Evolutionary conservation across 2,329 filamentous ascomycete species (phyloP).

Genomic region (Macrophomina pseudophaseolina): DNA sequence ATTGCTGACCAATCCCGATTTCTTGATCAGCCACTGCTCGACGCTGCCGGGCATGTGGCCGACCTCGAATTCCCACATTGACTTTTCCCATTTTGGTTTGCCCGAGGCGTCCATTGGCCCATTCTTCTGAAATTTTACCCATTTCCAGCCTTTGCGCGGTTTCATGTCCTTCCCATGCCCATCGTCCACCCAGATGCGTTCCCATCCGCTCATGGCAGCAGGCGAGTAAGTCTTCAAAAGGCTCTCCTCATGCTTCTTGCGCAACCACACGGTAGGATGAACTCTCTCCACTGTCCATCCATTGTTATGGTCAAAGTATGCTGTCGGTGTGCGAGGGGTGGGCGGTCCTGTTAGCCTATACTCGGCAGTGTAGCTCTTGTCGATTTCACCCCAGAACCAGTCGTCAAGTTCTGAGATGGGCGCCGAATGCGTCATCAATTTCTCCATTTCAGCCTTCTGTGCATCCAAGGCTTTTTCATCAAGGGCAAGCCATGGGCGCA

Average conservation of each 20-base stretch:
- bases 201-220: slow-evolving; percentile 6
- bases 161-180: slow-evolving; percentile 6
- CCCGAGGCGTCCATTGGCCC: neutral
- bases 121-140: slow-evolving; percentile 9
- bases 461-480: neutral
- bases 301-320: neutral
- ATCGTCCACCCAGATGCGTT: neutral
- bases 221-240: neutral
- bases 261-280: neutral
- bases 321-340: neutral
- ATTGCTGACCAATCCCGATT: neutral
- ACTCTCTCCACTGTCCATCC: slow-evolving; percentile 13
- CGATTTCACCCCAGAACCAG: slow-evolving; percentile 6
- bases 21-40: slow-evolving; percentile 14
- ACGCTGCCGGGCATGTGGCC: slow-evolving; percentile 2
- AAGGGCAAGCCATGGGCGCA: neutral
- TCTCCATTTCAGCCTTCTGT: neutral
- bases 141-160: slow-evolving; percentile 4
- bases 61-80: slow-evolving; percentile 20
- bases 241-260: neutral
- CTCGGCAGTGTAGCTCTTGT: neutral
- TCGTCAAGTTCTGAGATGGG: neutral
- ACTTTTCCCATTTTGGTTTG: neutral
- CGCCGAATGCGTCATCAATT: neutral
- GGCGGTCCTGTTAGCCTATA: slow-evolving; percentile 1